Conservation (phyloP, 2,329 filamentous ascomycete species). For the Didymella lethalis region DNA sequence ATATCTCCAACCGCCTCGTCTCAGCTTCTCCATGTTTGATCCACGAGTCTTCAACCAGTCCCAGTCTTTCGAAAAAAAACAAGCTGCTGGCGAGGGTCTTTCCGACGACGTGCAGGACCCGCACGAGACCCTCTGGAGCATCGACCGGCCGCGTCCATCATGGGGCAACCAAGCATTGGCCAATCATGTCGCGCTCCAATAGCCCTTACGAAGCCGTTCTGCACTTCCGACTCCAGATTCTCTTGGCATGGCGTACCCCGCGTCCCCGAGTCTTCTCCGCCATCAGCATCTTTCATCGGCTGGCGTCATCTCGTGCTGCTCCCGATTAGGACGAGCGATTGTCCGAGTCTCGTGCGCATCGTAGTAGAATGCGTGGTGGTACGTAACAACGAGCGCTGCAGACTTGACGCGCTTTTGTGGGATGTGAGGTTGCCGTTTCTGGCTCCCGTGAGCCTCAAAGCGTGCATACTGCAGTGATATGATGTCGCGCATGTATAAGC, state of each 20-base stretch:
- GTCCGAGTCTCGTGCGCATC: slow-evolving; percentile 21
- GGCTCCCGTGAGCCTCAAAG: slow-evolving; percentile 13
- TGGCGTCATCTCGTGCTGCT: slow-evolving; percentile 13
- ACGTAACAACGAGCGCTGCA: background rate
- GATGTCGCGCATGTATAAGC: slow-evolving; percentile 13
- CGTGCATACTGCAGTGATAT: slow-evolving; percentile 1
- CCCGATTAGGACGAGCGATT: slow-evolving; percentile 12
- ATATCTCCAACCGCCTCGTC: slow-evolving; percentile 1
- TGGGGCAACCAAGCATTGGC: slow-evolving; percentile 11
- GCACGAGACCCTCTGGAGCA: slow-evolving; percentile 21
- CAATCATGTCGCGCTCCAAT: slow-evolving; percentile 27
- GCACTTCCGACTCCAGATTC: slow-evolving; percentile 33
- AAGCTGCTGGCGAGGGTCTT: slow-evolving; percentile 6
- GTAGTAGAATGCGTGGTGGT: background rate
- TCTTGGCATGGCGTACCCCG: slow-evolving; percentile 30
- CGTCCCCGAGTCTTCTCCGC: slow-evolving; percentile 29
- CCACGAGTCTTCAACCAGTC: background rate
- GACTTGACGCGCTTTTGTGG: slow-evolving; percentile 4
- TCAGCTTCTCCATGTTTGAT: background rate
- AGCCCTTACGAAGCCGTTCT: slow-evolving; percentile 26
- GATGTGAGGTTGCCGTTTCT: slow-evolving; percentile 5
- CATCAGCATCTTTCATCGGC: slow-evolving; percentile 5
- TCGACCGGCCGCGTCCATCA: slow-evolving; percentile 11
- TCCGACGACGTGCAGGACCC: slow-evolving; percentile 21
- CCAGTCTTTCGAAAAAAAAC: background rate